Conservation (phyloP, 2,329 filamentous ascomycete genomes). For the Teratosphaeria gauchensis region DNA sequence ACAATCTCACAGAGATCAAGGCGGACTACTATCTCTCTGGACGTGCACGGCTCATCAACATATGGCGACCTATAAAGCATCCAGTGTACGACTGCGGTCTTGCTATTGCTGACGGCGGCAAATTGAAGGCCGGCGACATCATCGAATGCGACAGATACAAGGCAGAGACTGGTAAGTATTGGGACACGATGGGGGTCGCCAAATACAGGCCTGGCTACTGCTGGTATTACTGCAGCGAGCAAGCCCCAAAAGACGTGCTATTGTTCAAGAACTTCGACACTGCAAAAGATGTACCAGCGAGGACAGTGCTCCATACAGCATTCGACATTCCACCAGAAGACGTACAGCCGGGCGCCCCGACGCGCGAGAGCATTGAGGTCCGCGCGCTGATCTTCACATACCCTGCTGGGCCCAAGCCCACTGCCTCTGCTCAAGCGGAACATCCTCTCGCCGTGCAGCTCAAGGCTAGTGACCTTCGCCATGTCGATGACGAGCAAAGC, state of each 20-base stretch:
- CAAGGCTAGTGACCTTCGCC: slow-evolving; percentile 9
- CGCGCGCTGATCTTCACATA: slow-evolving; percentile 20
- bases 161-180: slow-evolving; percentile 10
- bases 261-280: slow-evolving; percentile 21
- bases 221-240: slow-evolving; percentile 21
- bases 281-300: slow-evolving; percentile 8
- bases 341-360: slow-evolving; percentile 10
- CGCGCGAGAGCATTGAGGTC: slow-evolving; percentile 20
- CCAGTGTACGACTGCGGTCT: slow-evolving; percentile 17
- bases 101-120: slow-evolving; percentile 18
- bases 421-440: slow-evolving; percentile 1
- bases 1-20: slow-evolving; percentile 18
- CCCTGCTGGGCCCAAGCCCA: slow-evolving; percentile 8
- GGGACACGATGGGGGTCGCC: slow-evolving; percentile 18
- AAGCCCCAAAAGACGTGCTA: slow-evolving; percentile 15
- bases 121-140: slow-evolving; percentile 13
- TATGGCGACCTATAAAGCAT: slow-evolving; percentile 16
- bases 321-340: slow-evolving; percentile 16
- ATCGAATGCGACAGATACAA: slow-evolving; percentile 13
- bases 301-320: slow-evolving; percentile 16
- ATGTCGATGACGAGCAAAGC: slow-evolving; percentile 12
- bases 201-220: slow-evolving; percentile 18
- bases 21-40: slow-evolving; percentile 14
- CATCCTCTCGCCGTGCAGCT: slow-evolving; percentile 13
- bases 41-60: slow-evolving; percentile 15